A percentile compares a stretch with the other conserved stretches of the same genome.
Conservation (phyloP, 768 basidiomycete genomes). For the Pleurotus sapidus region DNA sequence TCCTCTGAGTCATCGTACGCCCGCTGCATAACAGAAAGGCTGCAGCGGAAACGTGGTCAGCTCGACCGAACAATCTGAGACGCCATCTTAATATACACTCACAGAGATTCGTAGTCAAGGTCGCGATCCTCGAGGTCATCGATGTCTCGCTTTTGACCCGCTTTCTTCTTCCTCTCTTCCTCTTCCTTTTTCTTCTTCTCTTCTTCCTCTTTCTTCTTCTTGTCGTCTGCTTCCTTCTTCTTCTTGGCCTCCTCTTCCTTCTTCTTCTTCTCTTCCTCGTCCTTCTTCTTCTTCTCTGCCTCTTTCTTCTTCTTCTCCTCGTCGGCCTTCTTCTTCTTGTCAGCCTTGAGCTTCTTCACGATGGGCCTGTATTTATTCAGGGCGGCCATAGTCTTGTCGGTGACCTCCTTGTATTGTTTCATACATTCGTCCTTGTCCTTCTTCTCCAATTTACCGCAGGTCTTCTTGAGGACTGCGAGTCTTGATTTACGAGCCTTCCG, state of each 20-base stretch:
- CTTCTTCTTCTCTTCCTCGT: not conserved
- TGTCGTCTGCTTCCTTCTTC: not conserved
- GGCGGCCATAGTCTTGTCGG: not conserved
- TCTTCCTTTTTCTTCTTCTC: not conserved
- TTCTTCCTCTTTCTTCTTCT: not conserved
- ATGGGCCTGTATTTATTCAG: not conserved
- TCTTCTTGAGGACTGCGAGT: conserved; percentile 6
- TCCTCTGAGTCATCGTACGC: conserved; percentile 1
- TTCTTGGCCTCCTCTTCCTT: conserved; percentile 1
- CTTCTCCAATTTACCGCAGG: not conserved
- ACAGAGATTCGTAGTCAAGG: not conserved
- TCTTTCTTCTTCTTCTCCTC: conserved; percentile 6
- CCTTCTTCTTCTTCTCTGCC: conserved; percentile 2
- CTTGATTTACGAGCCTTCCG: conserved; percentile 1
- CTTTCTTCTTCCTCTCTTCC: not conserved
- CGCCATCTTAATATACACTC: not conserved
- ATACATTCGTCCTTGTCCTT: conserved; percentile 5
- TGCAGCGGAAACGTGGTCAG: not conserved
- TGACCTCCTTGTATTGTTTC: not conserved
- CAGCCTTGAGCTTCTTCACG: not conserved
- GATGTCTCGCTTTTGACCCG: not conserved
- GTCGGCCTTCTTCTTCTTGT: not conserved
- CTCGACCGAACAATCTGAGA: not conserved
- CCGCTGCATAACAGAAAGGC: not conserved
- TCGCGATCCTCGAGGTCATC: conserved; percentile 1